Evolutionary conservation across 129 eudicot species (phyloP).

Genomic region (Deinandra increscens): DNA sequence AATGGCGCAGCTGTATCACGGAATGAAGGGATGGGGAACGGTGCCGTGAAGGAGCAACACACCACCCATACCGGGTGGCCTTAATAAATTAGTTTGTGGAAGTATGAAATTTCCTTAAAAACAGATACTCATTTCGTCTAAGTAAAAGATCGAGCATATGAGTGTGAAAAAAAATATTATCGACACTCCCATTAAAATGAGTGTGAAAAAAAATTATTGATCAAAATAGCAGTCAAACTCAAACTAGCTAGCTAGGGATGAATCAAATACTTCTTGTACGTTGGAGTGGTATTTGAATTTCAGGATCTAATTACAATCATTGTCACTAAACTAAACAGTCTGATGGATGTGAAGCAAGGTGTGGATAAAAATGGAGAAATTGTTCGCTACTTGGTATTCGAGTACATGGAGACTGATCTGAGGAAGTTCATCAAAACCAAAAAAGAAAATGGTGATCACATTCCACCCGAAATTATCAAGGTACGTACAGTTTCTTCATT

Average conservation of each 20-base stretch:
- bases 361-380: slow-evolving; percentile 77
- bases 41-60: too few species aligned
- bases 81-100: too few species aligned
- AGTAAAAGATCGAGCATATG: too few species aligned
- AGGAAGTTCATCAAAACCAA: slow-evolving; percentile 73
- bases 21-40: too few species aligned
- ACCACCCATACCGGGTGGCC: too few species aligned
- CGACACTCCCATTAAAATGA: too few species aligned
- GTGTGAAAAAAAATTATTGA: too few species aligned
- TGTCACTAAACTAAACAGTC: slow-evolving; percentile 38
- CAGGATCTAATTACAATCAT: neutral
- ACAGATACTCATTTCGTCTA: too few species aligned
- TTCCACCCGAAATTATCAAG: slow-evolving; percentile 57
- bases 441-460: slow-evolving; percentile 44
- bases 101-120: too few species aligned
- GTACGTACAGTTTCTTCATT: slow-evolving; percentile 23
- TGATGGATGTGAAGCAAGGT: slow-evolving; percentile 90
- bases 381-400: slow-evolving; percentile 82
- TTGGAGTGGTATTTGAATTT: neutral
- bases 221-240: neutral
- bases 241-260: neutral
- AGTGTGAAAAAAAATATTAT: too few species aligned
- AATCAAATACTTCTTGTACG: neutral
- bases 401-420: slow-evolving; percentile 89
- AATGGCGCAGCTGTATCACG: too few species aligned